Conservation (phyloP, 352 stramenopile species). For the Phytophthora pinifolia region DNA sequence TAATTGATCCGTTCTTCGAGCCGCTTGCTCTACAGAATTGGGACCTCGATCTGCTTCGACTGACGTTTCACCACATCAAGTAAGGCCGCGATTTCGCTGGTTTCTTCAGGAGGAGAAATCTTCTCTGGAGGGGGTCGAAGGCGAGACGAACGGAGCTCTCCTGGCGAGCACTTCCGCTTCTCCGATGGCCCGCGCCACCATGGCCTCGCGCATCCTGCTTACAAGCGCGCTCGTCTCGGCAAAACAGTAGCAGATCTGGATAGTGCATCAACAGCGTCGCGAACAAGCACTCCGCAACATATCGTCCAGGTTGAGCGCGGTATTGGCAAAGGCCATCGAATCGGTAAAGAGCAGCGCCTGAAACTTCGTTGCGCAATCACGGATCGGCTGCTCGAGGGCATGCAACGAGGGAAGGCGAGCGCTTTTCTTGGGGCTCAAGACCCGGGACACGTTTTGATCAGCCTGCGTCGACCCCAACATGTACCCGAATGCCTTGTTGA, state of each 20-base stretch:
- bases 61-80: slow-evolving; percentile 11
- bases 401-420: neutral
- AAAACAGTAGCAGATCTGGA: slow-evolving; percentile 6
- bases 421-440: slow-evolving; percentile 12
- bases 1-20: slow-evolving; percentile 16
- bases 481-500: too few species aligned
- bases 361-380: neutral
- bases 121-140: slow-evolving; percentile 1
- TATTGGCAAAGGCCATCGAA: neutral
- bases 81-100: neutral
- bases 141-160: neutral
- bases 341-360: slow-evolving; percentile 5
- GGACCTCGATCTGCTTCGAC: slow-evolving; percentile 5
- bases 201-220: slow-evolving; percentile 3
- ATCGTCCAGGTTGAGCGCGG: slow-evolving; percentile 3
- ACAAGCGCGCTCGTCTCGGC: neutral
- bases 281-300: slow-evolving; percentile 9
- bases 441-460: neutral
- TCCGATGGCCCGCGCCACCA: neutral
- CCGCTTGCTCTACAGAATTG: slow-evolving; percentile 11
- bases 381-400: neutral
- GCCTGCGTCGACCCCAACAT: slow-evolving; percentile 11
- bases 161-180: slow-evolving; percentile 2
- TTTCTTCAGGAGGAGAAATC: neutral
- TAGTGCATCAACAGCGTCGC: slow-evolving; percentile 17